Base-by-base conservation (phyloP, 345 rosid genomes). In the Aquilaria malaccensis region DNA sequence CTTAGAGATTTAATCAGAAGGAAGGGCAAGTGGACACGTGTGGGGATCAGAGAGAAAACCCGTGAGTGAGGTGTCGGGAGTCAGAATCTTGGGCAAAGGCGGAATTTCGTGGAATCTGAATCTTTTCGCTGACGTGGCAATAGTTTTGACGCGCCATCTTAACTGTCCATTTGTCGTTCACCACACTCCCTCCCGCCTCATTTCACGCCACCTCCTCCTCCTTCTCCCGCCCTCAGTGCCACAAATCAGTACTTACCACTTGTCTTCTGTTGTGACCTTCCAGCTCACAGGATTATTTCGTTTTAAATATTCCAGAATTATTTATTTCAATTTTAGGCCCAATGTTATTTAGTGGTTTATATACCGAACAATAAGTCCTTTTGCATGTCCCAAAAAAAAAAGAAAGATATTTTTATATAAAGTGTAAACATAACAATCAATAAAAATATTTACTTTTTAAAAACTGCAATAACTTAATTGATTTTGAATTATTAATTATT, bases 81-180 rank as follows among this genome's bases (percentile, higher is more conserved):
- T 10, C 7, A 15, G 0, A 3, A 56, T 47, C 56, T 32, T 48
- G 13, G 11, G 7, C 2, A 29, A 46, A 54, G 9, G 41, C 1
- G 11, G 22, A 22, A 22, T 22, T 22, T 22, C 22, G 22, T 11
- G 43, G 68, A 50, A 49, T 56, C 56, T 57, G 68, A 47, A 57
- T 65, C 56, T 65, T 31, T 12, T 9, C 43, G 58, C 3, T 66
- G 70, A 52, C 63, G 70, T 66, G 70, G 70, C 59, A 51, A 45
- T 50, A 50, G 45, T 56, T 9, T 0, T 15, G 62, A 58, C 62
- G 61, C 69, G 66, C 56, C 69, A 45, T 53, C 58, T 55, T 62
- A 65, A 58, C 58, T 65, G 69, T 55, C 22, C 73, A 50, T 45
- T 0, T 43, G 49, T 47, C 67, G 61, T 13, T 30, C 12, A 2